These are phyloP conservation scores for Fusarium coffeatum DNA, from an alignment of 2,329 filamentous ascomycete genomes.

Conservation along the genomic window DNA sequence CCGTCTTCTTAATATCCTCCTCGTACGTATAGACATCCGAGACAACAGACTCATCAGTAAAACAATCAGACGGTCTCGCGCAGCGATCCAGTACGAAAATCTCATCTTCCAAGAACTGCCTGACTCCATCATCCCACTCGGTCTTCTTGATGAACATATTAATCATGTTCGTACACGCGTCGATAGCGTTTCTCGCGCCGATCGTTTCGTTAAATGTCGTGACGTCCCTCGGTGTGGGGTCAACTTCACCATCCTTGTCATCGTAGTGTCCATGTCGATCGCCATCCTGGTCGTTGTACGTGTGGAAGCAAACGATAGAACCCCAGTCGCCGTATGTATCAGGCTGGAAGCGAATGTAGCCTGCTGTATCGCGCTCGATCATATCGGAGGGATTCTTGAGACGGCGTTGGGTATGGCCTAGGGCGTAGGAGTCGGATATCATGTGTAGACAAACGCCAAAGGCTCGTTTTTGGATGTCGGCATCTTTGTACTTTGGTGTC, in stretches of 20 bases:
- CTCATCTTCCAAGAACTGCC: slow-evolving; percentile 18
- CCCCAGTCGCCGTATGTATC: slow-evolving; percentile 26
- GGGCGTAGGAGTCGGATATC: slow-evolving; percentile 34
- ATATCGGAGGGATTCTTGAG: slow-evolving; percentile 19
- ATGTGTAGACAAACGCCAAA: slow-evolving; percentile 30
- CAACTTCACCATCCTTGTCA: slow-evolving; percentile 9
- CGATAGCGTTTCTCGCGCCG: slow-evolving; percentile 21
- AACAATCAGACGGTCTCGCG: slow-evolving; percentile 18
- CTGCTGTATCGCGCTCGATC: slow-evolving; percentile 13
- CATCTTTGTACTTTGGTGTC: slow-evolving; percentile 21
- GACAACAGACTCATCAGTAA: slow-evolving; percentile 22
- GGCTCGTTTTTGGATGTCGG: slow-evolving; percentile 16
- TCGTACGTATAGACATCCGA: slow-evolving; percentile 2
- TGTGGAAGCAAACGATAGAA: slow-evolving; percentile 23
- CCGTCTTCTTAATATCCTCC: not conserved
- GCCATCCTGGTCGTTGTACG: slow-evolving; percentile 19
- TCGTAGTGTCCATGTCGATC: slow-evolving; percentile 28
- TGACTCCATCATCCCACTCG: slow-evolving; percentile 14
- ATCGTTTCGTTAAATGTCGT: slow-evolving; percentile 24
- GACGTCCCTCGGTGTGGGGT: slow-evolving; percentile 14
- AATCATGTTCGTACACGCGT: slow-evolving; percentile 7
- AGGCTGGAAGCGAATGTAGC: slow-evolving; percentile 23
- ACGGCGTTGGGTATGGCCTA: slow-evolving; percentile 23
- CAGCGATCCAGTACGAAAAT: slow-evolving; percentile 15
- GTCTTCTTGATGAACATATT: slow-evolving; percentile 20